Base-by-base conservation (phyloP, 495 filamentous ascomycete genomes). In the Aspergillus affinis region DNA sequence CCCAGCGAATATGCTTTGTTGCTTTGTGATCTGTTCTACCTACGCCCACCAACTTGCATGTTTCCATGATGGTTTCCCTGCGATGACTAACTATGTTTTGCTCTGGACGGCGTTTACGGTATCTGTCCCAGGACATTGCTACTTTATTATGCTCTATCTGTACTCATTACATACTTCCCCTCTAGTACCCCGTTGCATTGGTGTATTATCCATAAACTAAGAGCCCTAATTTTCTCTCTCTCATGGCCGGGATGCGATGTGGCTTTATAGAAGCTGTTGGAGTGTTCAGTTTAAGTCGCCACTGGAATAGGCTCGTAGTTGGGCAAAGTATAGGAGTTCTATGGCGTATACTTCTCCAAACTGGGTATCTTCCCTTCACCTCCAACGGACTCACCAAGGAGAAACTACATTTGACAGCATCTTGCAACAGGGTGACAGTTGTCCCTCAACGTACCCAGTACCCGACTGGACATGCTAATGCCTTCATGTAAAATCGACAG, bases 351-450 rank as follows among this genome's bases (percentile, higher is more conserved):
- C 18, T 57, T 20, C 6, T 57, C 46, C 23, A 47, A 52, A 46
- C 13, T 60, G 58, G 62, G 62, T 61, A 61, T 64, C 58, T 47
- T 61, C 58, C 62, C 57, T 54, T 58, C 32, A 29, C 26, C 48
- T 45, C 54, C 18, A 45, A n/a, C 51, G 2, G 17, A 6, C 21
- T 21, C 52, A 54, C 27, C 52, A 6, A 21, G 17, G 18, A 45
- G 23, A 12, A 17, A 26, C 45, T 12, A 23, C 12, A 17, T 44
- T 6, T 23, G 17, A 15, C 15, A n/a, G 45, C 15, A 21, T 1
- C 48, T 15, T 10, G 45, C 15, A 49, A 49, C 48, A 45, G 30
- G 50, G 17, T 18, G 18, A 52, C 50, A 52, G 50, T 9, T 4
- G 18, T n/a, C 17, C 3, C 17, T 26, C 2, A 52, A 27, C 23